These are phyloP conservation scores for Cucumis cinereus DNA, from an alignment of 306 rosid species.

Conservation along the genomic window DNA sequence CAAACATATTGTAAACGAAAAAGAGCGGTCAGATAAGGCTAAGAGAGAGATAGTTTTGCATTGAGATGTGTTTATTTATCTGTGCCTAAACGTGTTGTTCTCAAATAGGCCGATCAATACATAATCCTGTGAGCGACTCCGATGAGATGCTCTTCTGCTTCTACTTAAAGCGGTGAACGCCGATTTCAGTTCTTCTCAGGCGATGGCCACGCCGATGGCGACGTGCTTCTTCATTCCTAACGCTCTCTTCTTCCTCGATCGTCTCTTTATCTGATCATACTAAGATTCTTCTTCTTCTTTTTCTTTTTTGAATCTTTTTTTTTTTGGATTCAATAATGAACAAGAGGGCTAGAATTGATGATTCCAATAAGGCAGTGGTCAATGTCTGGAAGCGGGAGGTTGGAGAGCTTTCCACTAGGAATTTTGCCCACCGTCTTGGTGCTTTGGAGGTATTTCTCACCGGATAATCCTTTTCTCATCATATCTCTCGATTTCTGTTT, in stretches of 20 bases:
- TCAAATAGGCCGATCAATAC: background rate
- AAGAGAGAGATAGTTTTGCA: background rate
- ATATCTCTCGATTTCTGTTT: background rate
- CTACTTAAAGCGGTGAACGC: background rate
- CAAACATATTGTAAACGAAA: background rate
- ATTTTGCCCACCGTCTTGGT: constrained; percentile 55
- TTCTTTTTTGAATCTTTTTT: background rate
- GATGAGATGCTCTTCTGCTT: background rate
- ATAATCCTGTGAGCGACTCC: background rate
- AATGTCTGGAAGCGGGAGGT: constrained; percentile 67
- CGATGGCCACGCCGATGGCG: too few relatives aligned
- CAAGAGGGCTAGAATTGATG: constrained; percentile 26
- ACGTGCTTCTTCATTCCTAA: too few relatives aligned
- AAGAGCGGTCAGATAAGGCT: background rate
- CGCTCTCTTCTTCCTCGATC: background rate
- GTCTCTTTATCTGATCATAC: background rate
- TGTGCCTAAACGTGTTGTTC: background rate
- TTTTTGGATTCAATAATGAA: constrained; percentile 26
- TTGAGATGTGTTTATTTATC: background rate
- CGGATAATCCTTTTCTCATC: background rate
- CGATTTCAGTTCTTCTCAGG: background rate
- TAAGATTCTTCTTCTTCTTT: background rate
- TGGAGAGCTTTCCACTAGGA: constrained; percentile 51
- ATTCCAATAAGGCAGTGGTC: constrained; percentile 31
- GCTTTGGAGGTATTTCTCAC: constrained; percentile 39